phyloP scores from a whole-genome alignment of 331 rosid genomes.

The Ulmus americana region DNA sequence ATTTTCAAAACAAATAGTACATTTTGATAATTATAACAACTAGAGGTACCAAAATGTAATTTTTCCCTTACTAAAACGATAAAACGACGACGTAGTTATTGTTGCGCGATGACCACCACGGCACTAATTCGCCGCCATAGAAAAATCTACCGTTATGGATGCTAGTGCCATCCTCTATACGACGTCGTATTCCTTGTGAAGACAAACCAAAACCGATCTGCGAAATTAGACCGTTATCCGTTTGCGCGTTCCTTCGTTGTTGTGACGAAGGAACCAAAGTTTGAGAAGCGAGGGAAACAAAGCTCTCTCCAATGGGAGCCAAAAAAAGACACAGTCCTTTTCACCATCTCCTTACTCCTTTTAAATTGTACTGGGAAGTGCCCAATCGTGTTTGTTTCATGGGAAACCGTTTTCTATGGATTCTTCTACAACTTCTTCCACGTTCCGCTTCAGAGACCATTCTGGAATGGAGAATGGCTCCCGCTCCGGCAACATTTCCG shows the following conservation, averaged over 20 bases:
- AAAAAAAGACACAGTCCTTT: constrained; percentile 18
- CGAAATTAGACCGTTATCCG: neutral
- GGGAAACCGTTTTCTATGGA: constrained; percentile 34
- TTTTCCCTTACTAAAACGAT: too few relatives aligned
- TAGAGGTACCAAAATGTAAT: too few relatives aligned
- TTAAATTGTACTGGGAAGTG: neutral
- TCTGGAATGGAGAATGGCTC: constrained; percentile 33
- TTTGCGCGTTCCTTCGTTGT: neutral
- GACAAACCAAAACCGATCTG: too few relatives aligned
- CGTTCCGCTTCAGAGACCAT: constrained; percentile 63
- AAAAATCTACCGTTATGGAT: too few relatives aligned
- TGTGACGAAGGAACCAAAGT: neutral
- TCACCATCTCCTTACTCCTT: constrained; percentile 6
- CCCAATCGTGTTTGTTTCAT: constrained; percentile 3
- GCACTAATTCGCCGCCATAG: too few relatives aligned
- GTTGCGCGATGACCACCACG: too few relatives aligned
- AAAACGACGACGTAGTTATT: too few relatives aligned
- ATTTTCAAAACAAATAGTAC: too few relatives aligned
- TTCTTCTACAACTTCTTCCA: constrained; percentile 34
- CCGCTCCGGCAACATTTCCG: constrained; percentile 38
- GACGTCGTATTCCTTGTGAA: neutral
- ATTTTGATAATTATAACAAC: too few relatives aligned
- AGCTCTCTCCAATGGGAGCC: constrained; percentile 18
- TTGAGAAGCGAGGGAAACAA: constrained; percentile 33
- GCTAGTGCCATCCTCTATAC: neutral